Conservation (phyloP, 2,329 filamentous ascomycete species). For the Pestalotiopsis sp. region DNA sequence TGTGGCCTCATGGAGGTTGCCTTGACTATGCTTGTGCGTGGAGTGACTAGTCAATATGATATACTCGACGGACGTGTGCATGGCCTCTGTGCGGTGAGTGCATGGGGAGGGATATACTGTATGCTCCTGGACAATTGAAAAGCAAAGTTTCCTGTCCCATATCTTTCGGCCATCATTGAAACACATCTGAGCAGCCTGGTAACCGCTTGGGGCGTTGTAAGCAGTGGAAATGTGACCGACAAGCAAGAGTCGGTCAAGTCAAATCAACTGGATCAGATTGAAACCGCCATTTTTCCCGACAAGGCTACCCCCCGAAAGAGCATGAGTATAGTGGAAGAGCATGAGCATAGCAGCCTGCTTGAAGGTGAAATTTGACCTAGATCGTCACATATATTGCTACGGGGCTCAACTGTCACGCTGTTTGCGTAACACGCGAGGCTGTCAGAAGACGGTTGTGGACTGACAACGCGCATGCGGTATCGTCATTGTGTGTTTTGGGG, state of each 20-base stretch:
- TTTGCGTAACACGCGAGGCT: neutral
- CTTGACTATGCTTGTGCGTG: neutral
- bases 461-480: neutral
- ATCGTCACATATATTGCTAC: neutral
- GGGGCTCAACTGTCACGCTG: neutral
- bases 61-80: neutral
- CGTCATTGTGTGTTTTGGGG: neutral
- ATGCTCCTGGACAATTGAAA: neutral
- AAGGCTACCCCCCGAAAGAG: neutral
- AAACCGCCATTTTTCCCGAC: neutral
- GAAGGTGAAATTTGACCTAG: neutral
- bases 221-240: neutral
- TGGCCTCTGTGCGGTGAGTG: neutral
- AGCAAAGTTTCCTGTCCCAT: neutral
- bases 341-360: neutral
- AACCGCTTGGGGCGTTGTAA: neutral
- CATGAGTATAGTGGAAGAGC: neutral
- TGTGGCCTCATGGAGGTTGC: neutral
- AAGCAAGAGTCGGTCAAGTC: neutral
- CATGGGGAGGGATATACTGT: neutral
- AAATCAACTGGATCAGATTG: neutral
- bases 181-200: neutral
- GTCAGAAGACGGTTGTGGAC: neutral
- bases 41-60: neutral
- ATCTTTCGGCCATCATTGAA: neutral